Base-by-base conservation (phyloP, 495 filamentous ascomycete genomes). In the Ramalina intermedia region DNA sequence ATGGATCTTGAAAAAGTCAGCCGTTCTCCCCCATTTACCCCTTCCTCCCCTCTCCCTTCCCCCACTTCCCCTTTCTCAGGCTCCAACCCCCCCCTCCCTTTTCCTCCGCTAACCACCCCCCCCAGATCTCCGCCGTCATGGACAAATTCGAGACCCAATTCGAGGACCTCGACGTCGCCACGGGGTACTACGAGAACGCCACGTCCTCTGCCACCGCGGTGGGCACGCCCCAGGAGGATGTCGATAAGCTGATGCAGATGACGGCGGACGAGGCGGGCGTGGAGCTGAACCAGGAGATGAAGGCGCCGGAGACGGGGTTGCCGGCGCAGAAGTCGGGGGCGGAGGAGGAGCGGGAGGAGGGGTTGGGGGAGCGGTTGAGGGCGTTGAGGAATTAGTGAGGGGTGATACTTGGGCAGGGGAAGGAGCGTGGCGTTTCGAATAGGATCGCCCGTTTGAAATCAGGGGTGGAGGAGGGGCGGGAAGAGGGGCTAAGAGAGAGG, bases 81-180 rank as follows among this genome's bases (percentile, higher is more conserved):
- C 48, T 35, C n/a, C 23, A 38, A 24, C 14, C 1, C 4, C 13
- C 29, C 16, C 17, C 17, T 35, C 29, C 16, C 17, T 12, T 35
- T 48, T 2, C 29, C 37, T 29, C 26, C 43, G 9, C 41, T 43
- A 23, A 40, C 27, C 1, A 20, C 18, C 7, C 20, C 11, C 33
- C 3, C 3, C 29, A 76, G 69, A 79, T 79, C 48, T 76, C 73
- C 20, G 69, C 69, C 27, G 64, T 69, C 23, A 87, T 90, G 70
- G 85, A 89, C 58, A 78, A 80, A 57, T 88, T 86, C 70, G 81
- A 86, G 62, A 71, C 74, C 40, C 84, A 90, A 63, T 87, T 87
- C 67, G 85, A 89, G 57, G 83, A 89, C 55, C 78, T 89, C 49
- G 85, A 87, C 61, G 83, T 89, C 55, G 78, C 75, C 57, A 87